Percentiles rank a stretch among this genome's conserved stretches.
These are phyloP conservation scores for Pistacia integerrima DNA, from an alignment of 345 rosid genomes.

Conservation along the genomic window DNA sequence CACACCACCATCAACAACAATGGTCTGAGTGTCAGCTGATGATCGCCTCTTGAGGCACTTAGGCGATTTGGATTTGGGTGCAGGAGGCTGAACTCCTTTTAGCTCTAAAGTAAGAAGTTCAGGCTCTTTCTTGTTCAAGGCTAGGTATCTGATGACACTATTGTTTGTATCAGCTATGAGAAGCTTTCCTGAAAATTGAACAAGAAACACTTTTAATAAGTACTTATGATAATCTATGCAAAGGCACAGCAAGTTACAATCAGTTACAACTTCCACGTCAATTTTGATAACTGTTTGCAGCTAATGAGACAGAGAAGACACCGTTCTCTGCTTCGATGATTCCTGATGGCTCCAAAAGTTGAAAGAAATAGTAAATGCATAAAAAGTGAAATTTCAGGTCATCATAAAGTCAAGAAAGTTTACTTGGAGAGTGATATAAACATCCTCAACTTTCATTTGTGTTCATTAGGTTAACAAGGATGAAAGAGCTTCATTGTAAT, in stretches of 20 bases:
- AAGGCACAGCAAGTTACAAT: background rate
- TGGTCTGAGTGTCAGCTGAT: no score
- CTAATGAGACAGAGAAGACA: slow-evolving; percentile 22
- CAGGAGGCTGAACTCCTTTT: slow-evolving; percentile 79
- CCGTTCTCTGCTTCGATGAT: slow-evolving; percentile 76
- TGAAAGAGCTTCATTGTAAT: background rate
- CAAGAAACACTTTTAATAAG: background rate
- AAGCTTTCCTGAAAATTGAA: slow-evolving; percentile 62
- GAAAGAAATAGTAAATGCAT: slow-evolving; percentile 29
- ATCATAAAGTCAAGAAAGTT: slow-evolving; percentile 3
- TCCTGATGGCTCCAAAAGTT: slow-evolving; percentile 97
- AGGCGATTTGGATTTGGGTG: no score
- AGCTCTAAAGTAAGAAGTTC: slow-evolving; percentile 77
- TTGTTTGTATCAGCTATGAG: slow-evolving; percentile 92
- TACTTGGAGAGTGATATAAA: background rate
- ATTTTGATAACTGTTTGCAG: slow-evolving; percentile 6
- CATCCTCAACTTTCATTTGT: background rate
- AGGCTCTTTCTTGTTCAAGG: slow-evolving; percentile 50
- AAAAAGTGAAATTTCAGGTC: slow-evolving; percentile 15
- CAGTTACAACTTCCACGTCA: background rate
- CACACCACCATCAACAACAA: slow-evolving; percentile 55
- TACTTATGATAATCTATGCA: background rate
- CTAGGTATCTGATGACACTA: slow-evolving; percentile 70
- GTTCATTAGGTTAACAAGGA: background rate
- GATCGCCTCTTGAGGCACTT: no score